Percentiles rank a stretch among this genome's conserved stretches.
Evolutionary conservation across 1,139 yeast species (phyloP).

Genomic region (Pichia inconspicua): DNA sequence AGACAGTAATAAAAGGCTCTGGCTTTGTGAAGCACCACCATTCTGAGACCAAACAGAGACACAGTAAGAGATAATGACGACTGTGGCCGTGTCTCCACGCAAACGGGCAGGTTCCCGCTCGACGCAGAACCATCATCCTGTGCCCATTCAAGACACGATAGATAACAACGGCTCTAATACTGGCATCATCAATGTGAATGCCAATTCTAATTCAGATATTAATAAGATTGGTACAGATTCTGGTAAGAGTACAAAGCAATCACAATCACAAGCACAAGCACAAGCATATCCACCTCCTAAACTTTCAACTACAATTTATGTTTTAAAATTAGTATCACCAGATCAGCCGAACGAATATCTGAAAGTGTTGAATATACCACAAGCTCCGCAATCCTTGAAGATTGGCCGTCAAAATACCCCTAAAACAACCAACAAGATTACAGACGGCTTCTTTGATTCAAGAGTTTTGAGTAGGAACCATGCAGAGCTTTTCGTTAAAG

Average conservation of each 20-base stretch:
- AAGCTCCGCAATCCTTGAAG: constrained; percentile 73
- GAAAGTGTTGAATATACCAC: constrained; percentile 73
- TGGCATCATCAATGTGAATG: not conserved
- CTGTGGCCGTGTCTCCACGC: constrained; percentile 12
- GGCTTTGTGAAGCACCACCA: too few species aligned
- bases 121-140: constrained; percentile 25
- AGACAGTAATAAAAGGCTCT: too few species aligned
- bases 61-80: not conserved
- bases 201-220: not conserved
- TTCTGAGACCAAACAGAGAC: not conserved
- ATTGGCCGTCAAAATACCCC: constrained; percentile 82
- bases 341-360: constrained; percentile 61
- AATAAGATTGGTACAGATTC: not conserved
- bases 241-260: constrained; percentile 7
- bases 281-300: not conserved
- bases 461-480: constrained; percentile 89
- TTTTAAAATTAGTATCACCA: constrained; percentile 63
- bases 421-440: constrained; percentile 63
- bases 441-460: constrained; percentile 91
- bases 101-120: constrained; percentile 28
- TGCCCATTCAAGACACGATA: constrained; percentile 8
- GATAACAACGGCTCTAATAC: not conserved
- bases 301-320: constrained; percentile 27
- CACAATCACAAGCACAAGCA: not conserved
- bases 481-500: constrained; percentile 70